Percentiles rank a stretch among this genome's conserved stretches.
These are phyloP conservation scores for Pseudogymnoascus sp. DNA, from an alignment of 2,329 filamentous ascomycete species.

Conservation along the genomic window DNA sequence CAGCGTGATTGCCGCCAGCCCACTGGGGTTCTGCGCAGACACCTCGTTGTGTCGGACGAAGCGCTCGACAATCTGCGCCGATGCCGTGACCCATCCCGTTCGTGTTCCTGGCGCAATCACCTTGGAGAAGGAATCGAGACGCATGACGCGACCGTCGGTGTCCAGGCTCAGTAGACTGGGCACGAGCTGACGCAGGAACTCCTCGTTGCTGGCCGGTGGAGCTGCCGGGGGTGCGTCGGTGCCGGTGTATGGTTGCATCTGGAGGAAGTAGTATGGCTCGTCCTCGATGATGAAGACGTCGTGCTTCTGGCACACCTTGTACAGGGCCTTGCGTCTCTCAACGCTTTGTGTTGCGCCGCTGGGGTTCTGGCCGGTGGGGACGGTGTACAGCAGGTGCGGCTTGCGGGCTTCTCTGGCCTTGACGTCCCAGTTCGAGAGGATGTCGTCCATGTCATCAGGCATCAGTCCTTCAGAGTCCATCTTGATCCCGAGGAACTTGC, in stretches of 20 bases:
- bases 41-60: slow-evolving; percentile 78
- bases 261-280: slow-evolving; percentile 69
- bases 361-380: slow-evolving; percentile 67
- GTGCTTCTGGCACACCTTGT: slow-evolving; percentile 61
- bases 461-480: slow-evolving; percentile 61
- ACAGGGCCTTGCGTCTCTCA: slow-evolving; percentile 52
- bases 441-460: slow-evolving; percentile 51
- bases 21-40: slow-evolving; percentile 75
- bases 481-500: slow-evolving; percentile 50
- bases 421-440: slow-evolving; percentile 59
- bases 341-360: slow-evolving; percentile 61
- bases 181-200: slow-evolving; percentile 65
- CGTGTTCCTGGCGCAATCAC: slow-evolving; percentile 76
- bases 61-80: slow-evolving; percentile 73
- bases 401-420: slow-evolving; percentile 49
- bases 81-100: slow-evolving; percentile 82
- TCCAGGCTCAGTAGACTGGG: slow-evolving; percentile 76
- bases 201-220: slow-evolving; percentile 53
- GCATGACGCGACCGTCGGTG: slow-evolving; percentile 77
- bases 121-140: slow-evolving; percentile 90
- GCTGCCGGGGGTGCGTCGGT: slow-evolving; percentile 36
- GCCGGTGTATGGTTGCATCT: slow-evolving; percentile 51
- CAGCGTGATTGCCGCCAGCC: slow-evolving; percentile 74
- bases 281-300: slow-evolving; percentile 65
- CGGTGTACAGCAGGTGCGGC: slow-evolving; percentile 61